These are phyloP conservation scores for Botrytis medusae DNA, from an alignment of 2,329 filamentous ascomycete genomes.

Conservation along the genomic window DNA sequence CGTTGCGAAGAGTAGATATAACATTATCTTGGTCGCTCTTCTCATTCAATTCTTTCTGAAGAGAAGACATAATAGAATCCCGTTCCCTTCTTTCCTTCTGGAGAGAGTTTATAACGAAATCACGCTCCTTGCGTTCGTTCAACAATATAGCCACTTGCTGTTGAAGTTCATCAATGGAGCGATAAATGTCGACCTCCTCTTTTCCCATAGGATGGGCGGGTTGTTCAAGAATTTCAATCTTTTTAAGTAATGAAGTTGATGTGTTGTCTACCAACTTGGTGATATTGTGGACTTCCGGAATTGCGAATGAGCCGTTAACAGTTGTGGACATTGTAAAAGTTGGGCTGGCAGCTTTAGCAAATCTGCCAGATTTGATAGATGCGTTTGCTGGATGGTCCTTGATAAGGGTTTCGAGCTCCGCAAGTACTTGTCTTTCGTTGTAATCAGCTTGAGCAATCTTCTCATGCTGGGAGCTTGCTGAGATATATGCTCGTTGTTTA, in stretches of 20 bases:
- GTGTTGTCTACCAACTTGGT: constrained; percentile 18
- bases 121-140: constrained; percentile 13
- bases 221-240: background rate
- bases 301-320: constrained; percentile 8
- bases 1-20: background rate
- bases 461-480: background rate
- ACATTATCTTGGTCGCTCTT: background rate
- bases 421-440: constrained; percentile 16
- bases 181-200: constrained; percentile 16
- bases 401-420: constrained; percentile 17
- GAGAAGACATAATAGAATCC: constrained; percentile 7
- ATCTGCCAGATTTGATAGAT: constrained; percentile 2
- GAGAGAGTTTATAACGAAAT: constrained; percentile 3
- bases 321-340: constrained; percentile 18
- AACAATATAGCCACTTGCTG: constrained; percentile 13
- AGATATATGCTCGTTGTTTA: constrained; percentile 16
- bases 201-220: constrained; percentile 2
- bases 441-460: constrained; percentile 10
- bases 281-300: constrained; percentile 12
- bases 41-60: background rate
- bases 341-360: constrained; percentile 11
- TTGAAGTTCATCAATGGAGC: constrained; percentile 15
- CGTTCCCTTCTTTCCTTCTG: background rate
- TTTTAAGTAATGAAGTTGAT: constrained; percentile 8
- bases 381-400: constrained; percentile 12